Conservation (phyloP, 1,284 basidiomycete genomes). For the Vanrija pseudolonga region DNA sequence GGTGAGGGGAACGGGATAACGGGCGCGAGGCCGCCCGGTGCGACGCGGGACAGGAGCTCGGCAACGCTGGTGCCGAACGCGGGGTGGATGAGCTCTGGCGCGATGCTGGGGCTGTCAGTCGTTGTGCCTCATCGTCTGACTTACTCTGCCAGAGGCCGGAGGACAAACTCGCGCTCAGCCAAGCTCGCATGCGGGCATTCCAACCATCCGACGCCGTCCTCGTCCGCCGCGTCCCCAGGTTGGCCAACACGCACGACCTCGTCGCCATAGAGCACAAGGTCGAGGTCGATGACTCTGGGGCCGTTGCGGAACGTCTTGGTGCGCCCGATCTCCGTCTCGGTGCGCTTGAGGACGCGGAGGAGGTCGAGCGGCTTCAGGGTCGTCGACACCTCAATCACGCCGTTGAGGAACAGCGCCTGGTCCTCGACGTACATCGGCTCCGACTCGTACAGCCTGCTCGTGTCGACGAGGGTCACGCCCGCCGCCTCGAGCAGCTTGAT, state of each 20-base stretch:
- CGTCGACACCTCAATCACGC: constrained; percentile 81
- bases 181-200: constrained; percentile 80
- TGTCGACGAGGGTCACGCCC: constrained; percentile 61
- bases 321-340: constrained; percentile 76
- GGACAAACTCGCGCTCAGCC: constrained; percentile 83
- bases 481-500: constrained; percentile 46
- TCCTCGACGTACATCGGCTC: constrained; percentile 92
- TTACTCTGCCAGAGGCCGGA: constrained; percentile 82
- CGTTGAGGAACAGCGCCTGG: constrained; percentile 87
- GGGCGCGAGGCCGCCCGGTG: constrained; percentile 59
- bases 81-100: constrained; percentile 65
- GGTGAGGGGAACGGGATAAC: constrained; percentile 41
- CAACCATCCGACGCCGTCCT: constrained; percentile 59
- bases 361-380: constrained; percentile 63
- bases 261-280: constrained; percentile 78
- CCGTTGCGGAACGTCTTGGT: constrained; percentile 77
- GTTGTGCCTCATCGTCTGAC: constrained; percentile 35
- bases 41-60: constrained; percentile 53
- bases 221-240: constrained; percentile 51
- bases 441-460: constrained; percentile 91
- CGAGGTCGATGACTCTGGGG: constrained; percentile 86
- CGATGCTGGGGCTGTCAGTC: constrained; percentile 34
- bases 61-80: constrained; percentile 53
- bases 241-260: constrained; percentile 58
- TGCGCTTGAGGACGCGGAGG: constrained; percentile 65